Evolutionary conservation across 2,329 filamentous ascomycete genomes (phyloP).

Genomic region (Diplodia mutila): DNA sequence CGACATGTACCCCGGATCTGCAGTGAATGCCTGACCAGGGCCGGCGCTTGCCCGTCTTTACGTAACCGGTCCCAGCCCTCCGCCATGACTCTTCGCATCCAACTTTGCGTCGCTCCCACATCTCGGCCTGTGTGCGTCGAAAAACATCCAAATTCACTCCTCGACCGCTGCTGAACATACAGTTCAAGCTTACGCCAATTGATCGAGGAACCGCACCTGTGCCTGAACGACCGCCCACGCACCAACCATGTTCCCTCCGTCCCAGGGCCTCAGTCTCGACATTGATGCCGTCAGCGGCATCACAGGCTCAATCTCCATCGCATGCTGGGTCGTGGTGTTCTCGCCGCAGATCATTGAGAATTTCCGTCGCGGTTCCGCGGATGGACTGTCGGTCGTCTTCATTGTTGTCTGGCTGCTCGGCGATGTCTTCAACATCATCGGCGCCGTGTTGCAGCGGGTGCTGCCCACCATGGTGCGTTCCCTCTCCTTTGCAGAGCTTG

Average conservation of each 20-base stretch:
- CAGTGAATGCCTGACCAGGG: conserved; percentile 4
- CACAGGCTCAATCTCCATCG: conserved; percentile 92
- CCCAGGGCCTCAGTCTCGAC: conserved; percentile 69
- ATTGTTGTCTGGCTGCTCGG: conserved; percentile 90
- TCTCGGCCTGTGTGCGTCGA: neutral
- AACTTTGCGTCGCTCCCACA: neutral
- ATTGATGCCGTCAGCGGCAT: conserved; percentile 92
- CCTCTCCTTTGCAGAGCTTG: neutral
- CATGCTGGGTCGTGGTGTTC: conserved; percentile 96
- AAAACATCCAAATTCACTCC: neutral
- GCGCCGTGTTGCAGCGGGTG: conserved; percentile 88
- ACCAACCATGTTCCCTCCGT: conserved; percentile 55
- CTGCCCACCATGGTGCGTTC: conserved; percentile 80
- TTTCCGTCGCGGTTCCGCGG: conserved; percentile 80
- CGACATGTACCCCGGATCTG: conserved; percentile 15
- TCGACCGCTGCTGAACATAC: neutral
- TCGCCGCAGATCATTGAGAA: conserved; percentile 97
- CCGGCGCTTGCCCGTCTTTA: conserved; percentile 2
- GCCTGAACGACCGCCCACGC: neutral
- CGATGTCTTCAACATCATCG: conserved; percentile 95
- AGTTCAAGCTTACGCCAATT: neutral
- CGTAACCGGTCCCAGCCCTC: conserved; percentile 6
- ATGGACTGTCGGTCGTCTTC: conserved; percentile 89
- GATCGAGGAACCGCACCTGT: neutral
- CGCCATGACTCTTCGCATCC: conserved; percentile 6